Percentiles rank a stretch among this genome's conserved stretches.
phyloP scores from a whole-genome alignment of 192 early-diverging fungal species.

The Gigaspora rosea region DNA sequence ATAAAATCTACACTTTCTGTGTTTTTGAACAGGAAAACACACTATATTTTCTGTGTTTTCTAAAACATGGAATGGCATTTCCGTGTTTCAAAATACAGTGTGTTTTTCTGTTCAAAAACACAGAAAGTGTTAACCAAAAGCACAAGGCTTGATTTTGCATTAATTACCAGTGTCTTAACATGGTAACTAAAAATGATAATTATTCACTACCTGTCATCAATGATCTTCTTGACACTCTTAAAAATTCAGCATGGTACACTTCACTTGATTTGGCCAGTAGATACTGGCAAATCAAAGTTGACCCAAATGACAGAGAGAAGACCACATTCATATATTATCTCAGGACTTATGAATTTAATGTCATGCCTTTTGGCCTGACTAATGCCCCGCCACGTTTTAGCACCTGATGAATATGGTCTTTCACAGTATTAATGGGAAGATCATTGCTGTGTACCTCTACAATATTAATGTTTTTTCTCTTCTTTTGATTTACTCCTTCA shows the following conservation, averaged over 20 bases:
- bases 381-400: conserved; percentile 51
- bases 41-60: too few relatives aligned
- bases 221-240: conserved; percentile 35
- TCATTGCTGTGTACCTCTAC: conserved; percentile 43
- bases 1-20: too few relatives aligned
- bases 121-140: too few relatives aligned
- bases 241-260: conserved; percentile 36
- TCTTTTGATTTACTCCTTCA: conserved; percentile 27
- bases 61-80: too few relatives aligned
- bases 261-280: conserved; percentile 32
- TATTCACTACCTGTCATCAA: conserved; percentile 49
- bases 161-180: too few relatives aligned
- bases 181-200: conserved; percentile 38
- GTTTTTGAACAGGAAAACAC: too few relatives aligned
- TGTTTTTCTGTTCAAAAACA: too few relatives aligned
- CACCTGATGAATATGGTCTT: conserved; percentile 45
- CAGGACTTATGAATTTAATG: conserved; percentile 41
- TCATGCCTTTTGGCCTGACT: conserved; percentile 44
- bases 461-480: conserved; percentile 52
- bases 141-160: too few relatives aligned
- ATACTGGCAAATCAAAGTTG: conserved; percentile 34
- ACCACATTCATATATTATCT: conserved; percentile 41
- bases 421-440: conserved; percentile 22
- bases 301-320: background rate
- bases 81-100: too few relatives aligned